Base-by-base conservation (phyloP, 441 rosid species). In the Corymbia calophylla region DNA sequence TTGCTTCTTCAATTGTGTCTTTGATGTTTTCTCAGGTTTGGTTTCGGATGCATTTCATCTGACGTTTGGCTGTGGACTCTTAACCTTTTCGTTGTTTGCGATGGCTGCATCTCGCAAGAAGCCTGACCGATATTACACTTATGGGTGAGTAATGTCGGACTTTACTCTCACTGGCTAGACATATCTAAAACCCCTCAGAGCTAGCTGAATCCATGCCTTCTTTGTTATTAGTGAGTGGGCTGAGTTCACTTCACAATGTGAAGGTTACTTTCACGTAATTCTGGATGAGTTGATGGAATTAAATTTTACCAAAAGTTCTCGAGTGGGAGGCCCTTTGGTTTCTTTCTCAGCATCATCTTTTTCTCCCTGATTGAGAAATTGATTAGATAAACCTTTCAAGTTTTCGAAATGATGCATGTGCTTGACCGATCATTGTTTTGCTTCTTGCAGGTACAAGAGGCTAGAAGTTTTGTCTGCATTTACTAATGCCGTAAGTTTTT, bases 11-110 rank as follows among this genome's bases (percentile, higher is more conserved):
- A 44, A 77, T 77, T 44, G 16, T 44, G 53, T 44, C 6, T 77
- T 39, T 7, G 84, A 77, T 77, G 44, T 23, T 87, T 86, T 89
- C 92, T 89, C 94, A 98, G 99, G 99, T 80, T 93, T 98, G 99
- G 96, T 98, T 66, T 98, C 99, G 44, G 99, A 98, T 93, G 99
- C 99, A 73, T 97, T 98, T 93, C 99, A 97, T 95, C 91, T 98
- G 95, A 98, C 99, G n/a, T 98, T 98, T 93, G 99, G 99, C 12
- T 97, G 99, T 93, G 99, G 99, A 82, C 94, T 98, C 47, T 93
- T 97, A 92, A 96, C 99, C 11, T 98, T 98, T 93, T 96, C 99
- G 7, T 92, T 97, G 92, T 95, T 98, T 94, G 96, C 98, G 13
- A 96, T 97, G 98, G 96, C 95, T 81, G 94, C 95, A 89, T 98